Conservation (phyloP, 2,329 filamentous ascomycete genomes). For the Hypocreales sp. region DNA sequence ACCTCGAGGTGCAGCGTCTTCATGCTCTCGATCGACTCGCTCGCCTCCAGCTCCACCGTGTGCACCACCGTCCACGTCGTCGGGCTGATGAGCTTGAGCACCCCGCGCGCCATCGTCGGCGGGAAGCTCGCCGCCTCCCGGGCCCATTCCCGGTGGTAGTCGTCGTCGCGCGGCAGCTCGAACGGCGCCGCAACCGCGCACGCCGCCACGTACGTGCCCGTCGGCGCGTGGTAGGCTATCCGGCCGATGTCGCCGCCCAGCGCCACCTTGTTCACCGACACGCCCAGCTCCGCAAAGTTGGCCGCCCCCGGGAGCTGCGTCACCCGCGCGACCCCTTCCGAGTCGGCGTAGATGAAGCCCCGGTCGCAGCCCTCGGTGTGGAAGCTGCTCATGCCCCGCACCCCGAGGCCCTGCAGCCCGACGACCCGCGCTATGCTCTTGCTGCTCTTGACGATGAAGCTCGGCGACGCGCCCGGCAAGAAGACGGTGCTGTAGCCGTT, state of each 20-base stretch:
- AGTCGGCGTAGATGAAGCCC: slow-evolving; percentile 73
- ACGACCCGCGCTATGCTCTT: slow-evolving; percentile 63
- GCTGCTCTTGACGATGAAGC: slow-evolving; percentile 69
- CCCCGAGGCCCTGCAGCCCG: slow-evolving; percentile 50
- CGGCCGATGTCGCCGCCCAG: slow-evolving; percentile 56
- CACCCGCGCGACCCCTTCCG: slow-evolving; percentile 55
- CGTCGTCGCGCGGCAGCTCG: slow-evolving; percentile 72
- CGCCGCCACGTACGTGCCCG: slow-evolving; percentile 61
- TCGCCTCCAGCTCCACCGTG: slow-evolving; percentile 53
- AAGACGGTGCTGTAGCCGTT: slow-evolving; percentile 71
- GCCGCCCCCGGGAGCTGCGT: slow-evolving; percentile 53
- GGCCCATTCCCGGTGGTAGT: slow-evolving; percentile 68
- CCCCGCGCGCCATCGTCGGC: slow-evolving; percentile 56
- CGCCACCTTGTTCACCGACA: slow-evolving; percentile 57
- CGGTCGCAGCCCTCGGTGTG: slow-evolving; percentile 62
- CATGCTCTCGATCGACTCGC: slow-evolving; percentile 67
- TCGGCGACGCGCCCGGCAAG: slow-evolving; percentile 63
- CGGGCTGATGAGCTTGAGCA: slow-evolving; percentile 66
- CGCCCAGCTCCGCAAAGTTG: slow-evolving; percentile 58
- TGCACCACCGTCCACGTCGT: slow-evolving; percentile 68
- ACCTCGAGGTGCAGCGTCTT: slow-evolving; percentile 75
- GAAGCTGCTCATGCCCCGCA: slow-evolving; percentile 60
- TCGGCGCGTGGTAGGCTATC: slow-evolving; percentile 61
- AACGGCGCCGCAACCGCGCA: slow-evolving; percentile 57
- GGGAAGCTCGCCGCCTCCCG: slow-evolving; percentile 49